phyloP scores from a whole-genome alignment of 2,329 filamentous ascomycete species.

The Aspergillus sp. region DNA sequence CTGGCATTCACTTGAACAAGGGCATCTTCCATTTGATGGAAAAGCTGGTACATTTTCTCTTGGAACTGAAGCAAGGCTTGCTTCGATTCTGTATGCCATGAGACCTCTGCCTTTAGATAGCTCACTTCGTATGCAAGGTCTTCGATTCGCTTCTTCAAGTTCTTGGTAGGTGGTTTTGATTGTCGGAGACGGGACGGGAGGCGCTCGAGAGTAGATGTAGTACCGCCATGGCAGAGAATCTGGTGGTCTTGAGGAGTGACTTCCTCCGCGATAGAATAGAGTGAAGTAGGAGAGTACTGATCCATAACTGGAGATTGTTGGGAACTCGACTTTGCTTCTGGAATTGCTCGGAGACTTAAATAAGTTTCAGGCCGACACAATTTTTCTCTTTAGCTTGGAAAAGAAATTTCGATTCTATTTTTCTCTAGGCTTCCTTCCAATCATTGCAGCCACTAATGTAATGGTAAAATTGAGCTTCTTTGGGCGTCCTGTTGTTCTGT shows the following conservation, averaged over 20 bases:
- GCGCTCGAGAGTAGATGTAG: slow-evolving; percentile 15
- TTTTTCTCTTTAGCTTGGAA: too few relatives aligned
- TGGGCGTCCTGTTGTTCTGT: too few relatives aligned
- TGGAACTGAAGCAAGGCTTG: slow-evolving; percentile 13
- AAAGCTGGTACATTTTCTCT: slow-evolving; percentile 16
- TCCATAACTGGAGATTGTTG: neutral
- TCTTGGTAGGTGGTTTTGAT: slow-evolving; percentile 8
- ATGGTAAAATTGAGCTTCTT: too few relatives aligned
- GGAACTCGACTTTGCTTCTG: too few relatives aligned
- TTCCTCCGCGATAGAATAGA: slow-evolving; percentile 16
- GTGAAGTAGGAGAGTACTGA: slow-evolving; percentile 4
- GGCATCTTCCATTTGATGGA: slow-evolving; percentile 16
- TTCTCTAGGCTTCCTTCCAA: too few relatives aligned
- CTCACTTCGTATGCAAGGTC: slow-evolving; percentile 18
- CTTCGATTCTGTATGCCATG: slow-evolving; percentile 14
- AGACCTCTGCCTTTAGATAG: slow-evolving; percentile 17
- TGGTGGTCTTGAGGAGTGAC: slow-evolving; percentile 17
- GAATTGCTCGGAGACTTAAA: too few relatives aligned
- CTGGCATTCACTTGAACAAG: slow-evolving; percentile 13
- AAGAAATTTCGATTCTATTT: too few relatives aligned
- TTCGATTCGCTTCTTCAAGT: slow-evolving; percentile 10
- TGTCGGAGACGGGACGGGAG: slow-evolving; percentile 15
- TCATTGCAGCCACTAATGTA: too few relatives aligned
- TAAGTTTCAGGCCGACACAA: too few relatives aligned
- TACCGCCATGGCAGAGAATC: slow-evolving; percentile 18